Base-by-base conservation (phyloP, 257 asterid species). In the Jacaranda mimosifolia region DNA sequence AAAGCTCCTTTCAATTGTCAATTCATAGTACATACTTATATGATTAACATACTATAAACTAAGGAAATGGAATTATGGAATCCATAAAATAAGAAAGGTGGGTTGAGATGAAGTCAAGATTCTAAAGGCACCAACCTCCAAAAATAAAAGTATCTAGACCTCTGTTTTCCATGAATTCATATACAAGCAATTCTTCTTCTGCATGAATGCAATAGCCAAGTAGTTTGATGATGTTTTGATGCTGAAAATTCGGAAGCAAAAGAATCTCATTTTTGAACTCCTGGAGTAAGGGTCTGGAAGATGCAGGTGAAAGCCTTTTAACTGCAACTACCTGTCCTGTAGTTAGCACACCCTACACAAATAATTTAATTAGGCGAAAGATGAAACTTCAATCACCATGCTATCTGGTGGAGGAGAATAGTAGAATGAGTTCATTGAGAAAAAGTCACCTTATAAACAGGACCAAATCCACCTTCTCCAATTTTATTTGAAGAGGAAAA, bases 101-200 rank as follows among this genome's bases (percentile, higher is more conserved):
- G 43, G 45, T 0, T 40, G 45, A 40, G 45, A 40, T 40, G 7
- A 40, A 40, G 45, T 40, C 0, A 40, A 45, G 53, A 15, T 13
- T 7, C 35, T 43, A 56, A 15, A 19, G 56, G 15, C 68, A 51
- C 63, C 11, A 63, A 58, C 63, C 63, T 35, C 60, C 7, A 19
- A 69, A 17, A 60, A 64, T n/a, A 19, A 69, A 17, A 60, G 71
- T n/a, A 49, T 42, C 43, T 35, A 59, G 77, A 17, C 46, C 38
- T 46, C 14, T 38, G 35, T 69, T 70, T 42, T 66, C 68, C 70
- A 45, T 77, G 81, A 77, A 58, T n/a, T 68, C 81, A 17, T 77
- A 68, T 10, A 68, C 63, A 10, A 58, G 46, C 26, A 77, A 3
- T 6, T 8, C 57, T 26, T 68, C 63, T 9, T 68, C 70, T 35